phyloP scores from a whole-genome alignment of 2,329 filamentous ascomycete species.

The Aspergillus sp. region DNA sequence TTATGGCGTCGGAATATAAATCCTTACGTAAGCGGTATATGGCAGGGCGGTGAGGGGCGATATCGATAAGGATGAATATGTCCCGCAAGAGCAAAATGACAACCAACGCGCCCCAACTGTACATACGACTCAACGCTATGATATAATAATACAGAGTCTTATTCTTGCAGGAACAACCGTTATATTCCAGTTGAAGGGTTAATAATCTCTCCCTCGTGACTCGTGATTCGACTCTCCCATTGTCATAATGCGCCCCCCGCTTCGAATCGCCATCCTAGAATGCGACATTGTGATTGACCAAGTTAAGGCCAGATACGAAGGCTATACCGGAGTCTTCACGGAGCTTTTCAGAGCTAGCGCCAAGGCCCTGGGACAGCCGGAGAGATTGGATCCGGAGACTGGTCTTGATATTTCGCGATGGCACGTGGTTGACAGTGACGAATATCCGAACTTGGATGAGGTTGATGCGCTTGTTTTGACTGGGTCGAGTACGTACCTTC shows the following conservation, averaged over 20 bases:
- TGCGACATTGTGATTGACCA: constrained; percentile 67
- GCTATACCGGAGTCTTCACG: constrained; percentile 65
- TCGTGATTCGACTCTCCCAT: background rate
- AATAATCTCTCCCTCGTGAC: background rate
- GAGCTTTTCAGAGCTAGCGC: constrained; percentile 51
- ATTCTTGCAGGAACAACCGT: no score
- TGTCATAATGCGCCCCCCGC: constrained; percentile 34
- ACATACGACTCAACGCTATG: no score
- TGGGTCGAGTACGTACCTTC: constrained; percentile 51
- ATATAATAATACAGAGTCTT: no score
- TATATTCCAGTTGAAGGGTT: no score
- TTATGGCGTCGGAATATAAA: no score
- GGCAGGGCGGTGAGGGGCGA: no score
- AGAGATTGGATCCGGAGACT: constrained; percentile 25
- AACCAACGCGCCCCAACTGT: no score
- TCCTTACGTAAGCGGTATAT: no score
- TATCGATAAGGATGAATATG: background rate
- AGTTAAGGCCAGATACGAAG: constrained; percentile 57
- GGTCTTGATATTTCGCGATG: constrained; percentile 55
- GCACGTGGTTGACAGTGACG: constrained; percentile 59
- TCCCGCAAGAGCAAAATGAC: background rate
- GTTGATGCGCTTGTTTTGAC: constrained; percentile 78
- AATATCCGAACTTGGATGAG: constrained; percentile 64
- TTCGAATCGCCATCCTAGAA: constrained; percentile 81
- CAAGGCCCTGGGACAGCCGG: constrained; percentile 33